Base-by-base conservation (phyloP, 2,329 filamentous ascomycete genomes). In the Lasiodiplodia theobromae region DNA sequence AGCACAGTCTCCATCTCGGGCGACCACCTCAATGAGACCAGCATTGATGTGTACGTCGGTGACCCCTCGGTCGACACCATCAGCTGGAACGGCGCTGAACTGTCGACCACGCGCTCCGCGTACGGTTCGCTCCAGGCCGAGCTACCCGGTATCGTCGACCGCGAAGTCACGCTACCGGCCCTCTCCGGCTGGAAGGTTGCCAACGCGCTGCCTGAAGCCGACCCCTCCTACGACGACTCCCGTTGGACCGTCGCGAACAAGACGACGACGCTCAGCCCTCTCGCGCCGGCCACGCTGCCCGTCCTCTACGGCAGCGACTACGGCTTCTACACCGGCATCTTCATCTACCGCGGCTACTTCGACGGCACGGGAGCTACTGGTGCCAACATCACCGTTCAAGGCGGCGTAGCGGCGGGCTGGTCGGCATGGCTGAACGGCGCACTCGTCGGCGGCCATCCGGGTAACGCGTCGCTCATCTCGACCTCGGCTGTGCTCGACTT, bases 401-500 rank as follows among this genome's bases (percentile, higher is more conserved):
- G 86, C 25, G 87, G 87, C 28, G 77, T 80, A 34, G 86, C 86
- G 2, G 87, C 87, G 69, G 87, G 87, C 18, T 89, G 83, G 77
- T 86, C 82, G 3, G 86, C 83, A 25, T 89, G 84, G 82, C 76
- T 89, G 0, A 89, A 90, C 75, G 85, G 85, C 10, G 73, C 82
- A 6, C 86, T 86, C 74, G 75, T 89, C 7, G 86, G 86, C 23
- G 88, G 87, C 0, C 86, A 82, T 75, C 79, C 87, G 5, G 88
- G 88, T 0, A 79, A 82, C 63, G 82, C 83, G 0, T 81, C 81
- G 4, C 67, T 77, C 3, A 77, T 77, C 1, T 71, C 75, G 2
- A 78, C 80, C 2, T 79, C 77, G 1, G 72, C 78, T 3, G 80
- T 82, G 0, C 80, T 89, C 23, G 82, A 83, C 0, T 88, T 89